Evolutionary conservation across 305 asterid genomes (phyloP), one percentile per base, ranked within the genome.

Genomic region (Fraxinus paxiana): DNA sequence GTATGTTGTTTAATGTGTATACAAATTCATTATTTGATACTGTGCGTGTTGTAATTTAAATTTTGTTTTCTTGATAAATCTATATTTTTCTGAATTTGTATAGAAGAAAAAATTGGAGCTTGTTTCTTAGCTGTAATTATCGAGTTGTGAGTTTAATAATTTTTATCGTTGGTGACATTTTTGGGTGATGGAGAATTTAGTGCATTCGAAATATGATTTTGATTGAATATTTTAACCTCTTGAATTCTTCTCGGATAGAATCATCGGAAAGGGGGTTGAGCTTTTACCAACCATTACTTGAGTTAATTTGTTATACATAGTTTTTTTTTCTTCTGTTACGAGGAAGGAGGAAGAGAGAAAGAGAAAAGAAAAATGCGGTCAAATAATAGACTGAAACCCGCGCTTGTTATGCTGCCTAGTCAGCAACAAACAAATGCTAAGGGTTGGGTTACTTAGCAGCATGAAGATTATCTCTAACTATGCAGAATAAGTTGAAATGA

Each of bases 1-100:
- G 5, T 46, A 38, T 71, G 31, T 30, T 69, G 43, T 28, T 69
- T 69, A 3, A 46, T 3, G 26, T 2, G 12, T 48, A 37, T 78
- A 46, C 6, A 15, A 56, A 22, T 78, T 59, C 22, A 13, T 78
- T 48, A 15, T 34, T 81, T 77, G 69, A 63, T 59, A 51, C 59
- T 69, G 20, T 59, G 79, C 34, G 79, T n/a, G 2, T 56, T 70
- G 54, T 75, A 61, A 38, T 77, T 75, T 76, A 0, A 24, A 43
- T 75, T 46, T 79, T 81, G 75, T 82, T 80, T 22, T 78, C 73
- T 82, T 56, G 46, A 38, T 82, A 4, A 31, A 4, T 65, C 7
- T 73, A 12, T 79, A 12, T 13, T 51, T 70, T 54, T 75, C 28
- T 35, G 20, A 33, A 4, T 28, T 69, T 69, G 28, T 33, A 38